Evolutionary conservation across 495 filamentous ascomycete genomes (phyloP), one percentile per base, ranked within the genome.

Genomic region (Xylaria nigripes): DNA sequence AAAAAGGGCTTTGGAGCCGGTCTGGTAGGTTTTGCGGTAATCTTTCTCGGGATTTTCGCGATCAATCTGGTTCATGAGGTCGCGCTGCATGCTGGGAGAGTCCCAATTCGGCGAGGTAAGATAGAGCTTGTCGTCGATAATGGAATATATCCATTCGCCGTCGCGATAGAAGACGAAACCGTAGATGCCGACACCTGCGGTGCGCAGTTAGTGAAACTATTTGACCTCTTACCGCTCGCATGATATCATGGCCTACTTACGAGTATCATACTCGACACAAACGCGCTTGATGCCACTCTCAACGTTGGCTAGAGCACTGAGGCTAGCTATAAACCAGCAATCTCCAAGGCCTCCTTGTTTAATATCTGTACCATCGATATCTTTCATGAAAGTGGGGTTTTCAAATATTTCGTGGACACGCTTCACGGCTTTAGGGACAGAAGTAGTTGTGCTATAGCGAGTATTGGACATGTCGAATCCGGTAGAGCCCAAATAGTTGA

Each of bases 151-250:
- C 92, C 92, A 97, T 67, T 95, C 90, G 34, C 91, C 90, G 65
- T 97, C 92, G 70, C 92, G 76, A 68, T 90, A 84, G 68, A 97
- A 96, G 30, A 96, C 90, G 66, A 97, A 96, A 0, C 92, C 92
- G 64, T 97, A 96, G 13, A 96, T 91, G 16, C 92, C 92, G 53
- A 95, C 82, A 47, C 76, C 74, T 70, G 24, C 56, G 13, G 5
- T 27, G n/a, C 13, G 9, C 9, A 30, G 46, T 62, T 12, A 63
- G 51, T 27, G 24, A 15, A 2, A 36, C 8, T 23, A 0, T 32
- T 48, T 5, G 8, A 21, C 23, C 3, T 9, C 8, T 19, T 13
- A 13, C 43, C 1, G 13, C 47, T 16, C 21, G 13, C n/a, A 16
- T 4, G 3, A n/a, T 2, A 16, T 38, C 30, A 38, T 19, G 15